Base-by-base conservation (phyloP, 768 basidiomycete species). In the Austroboletus eburneus region DNA sequence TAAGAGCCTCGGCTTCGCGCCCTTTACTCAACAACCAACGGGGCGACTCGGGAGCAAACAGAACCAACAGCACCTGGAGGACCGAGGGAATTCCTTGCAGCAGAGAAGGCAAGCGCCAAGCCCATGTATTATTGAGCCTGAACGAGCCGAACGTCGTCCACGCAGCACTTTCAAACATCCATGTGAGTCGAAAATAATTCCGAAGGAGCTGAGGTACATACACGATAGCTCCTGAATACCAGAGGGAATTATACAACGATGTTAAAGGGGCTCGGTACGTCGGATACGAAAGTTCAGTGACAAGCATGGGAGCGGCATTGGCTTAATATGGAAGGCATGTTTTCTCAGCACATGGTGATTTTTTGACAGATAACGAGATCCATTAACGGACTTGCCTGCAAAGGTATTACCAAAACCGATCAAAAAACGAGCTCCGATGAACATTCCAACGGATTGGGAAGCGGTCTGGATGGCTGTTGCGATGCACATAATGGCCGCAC, bases 201-300 rank as follows among this genome's bases (percentile, higher is more conserved):
- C 10, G 5, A 9, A 0, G 17, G 41, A 8, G 42, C 40, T n/a
- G 17, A 10, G n/a, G 44, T 32, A 71, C 78, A 35, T 53, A 83
- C 81, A 90, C 59, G 61, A 91, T 88, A 45, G 87, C 74, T 47
- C 90, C 90, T 13, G 84, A 81, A 63, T 88, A 89, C 88, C 90
- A 91, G 50, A 90, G 81, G 24, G 87, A 84, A 72, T 90, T 88
- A 72, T 87, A 89, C 42, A 80, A 67, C 3, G 86, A 81, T 14
- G 87, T 91, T 49, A 93, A 67, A 25, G 81, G 81, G 13, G 82
- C 85, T 55, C 91, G 88, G 66, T 93, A 85, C 9, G 77, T 71
- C 13, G 90, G 91, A 64, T 91, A 91, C 1, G 90, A 76, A n/a
- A 92, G 67, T 68, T 93, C 91, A 39, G 88, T 85, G 44, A 92